These are phyloP conservation scores for Xylaria sp. DNA, from an alignment of 2,329 filamentous ascomycete genomes.

Conservation along the genomic window DNA sequence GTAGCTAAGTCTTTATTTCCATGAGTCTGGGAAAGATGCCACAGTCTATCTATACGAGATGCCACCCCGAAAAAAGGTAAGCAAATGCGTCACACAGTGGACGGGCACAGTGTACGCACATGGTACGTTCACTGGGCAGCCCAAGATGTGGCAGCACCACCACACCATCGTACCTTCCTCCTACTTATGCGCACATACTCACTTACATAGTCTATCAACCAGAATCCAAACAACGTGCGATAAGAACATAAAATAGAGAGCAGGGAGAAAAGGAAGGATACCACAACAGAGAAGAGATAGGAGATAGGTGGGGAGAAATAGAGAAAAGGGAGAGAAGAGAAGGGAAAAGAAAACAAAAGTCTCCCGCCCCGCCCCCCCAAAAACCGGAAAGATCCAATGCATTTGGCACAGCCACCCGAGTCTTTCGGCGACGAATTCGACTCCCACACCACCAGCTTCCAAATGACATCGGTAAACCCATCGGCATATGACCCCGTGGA, in stretches of 20 bases:
- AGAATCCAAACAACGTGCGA: no score
- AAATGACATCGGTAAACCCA: slow-evolving; percentile 18
- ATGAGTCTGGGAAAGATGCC: no score
- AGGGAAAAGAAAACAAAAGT: neutral
- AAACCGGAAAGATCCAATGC: slow-evolving; percentile 24
- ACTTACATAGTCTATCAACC: no score
- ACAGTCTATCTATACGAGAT: no score
- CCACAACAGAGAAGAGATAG: neutral
- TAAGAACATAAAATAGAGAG: neutral
- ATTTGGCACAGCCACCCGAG: slow-evolving; percentile 31
- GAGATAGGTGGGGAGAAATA: neutral
- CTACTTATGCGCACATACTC: no score
- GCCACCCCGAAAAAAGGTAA: no score
- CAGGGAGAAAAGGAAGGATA: neutral
- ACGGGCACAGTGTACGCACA: neutral
- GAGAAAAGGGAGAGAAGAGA: neutral
- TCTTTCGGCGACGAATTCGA: slow-evolving; percentile 31
- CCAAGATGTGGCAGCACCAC: no score
- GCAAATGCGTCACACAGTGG: slow-evolving; percentile 1
- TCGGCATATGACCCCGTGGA: slow-evolving; percentile 23
- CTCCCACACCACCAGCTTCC: slow-evolving; percentile 3
- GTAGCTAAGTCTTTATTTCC: no score
- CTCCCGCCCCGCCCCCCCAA: no score
- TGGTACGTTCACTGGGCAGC: neutral
- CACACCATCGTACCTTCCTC: no score